phyloP scores from a whole-genome alignment of 2,329 filamentous ascomycete genomes.

The Pestalotiopsis sp. region DNA sequence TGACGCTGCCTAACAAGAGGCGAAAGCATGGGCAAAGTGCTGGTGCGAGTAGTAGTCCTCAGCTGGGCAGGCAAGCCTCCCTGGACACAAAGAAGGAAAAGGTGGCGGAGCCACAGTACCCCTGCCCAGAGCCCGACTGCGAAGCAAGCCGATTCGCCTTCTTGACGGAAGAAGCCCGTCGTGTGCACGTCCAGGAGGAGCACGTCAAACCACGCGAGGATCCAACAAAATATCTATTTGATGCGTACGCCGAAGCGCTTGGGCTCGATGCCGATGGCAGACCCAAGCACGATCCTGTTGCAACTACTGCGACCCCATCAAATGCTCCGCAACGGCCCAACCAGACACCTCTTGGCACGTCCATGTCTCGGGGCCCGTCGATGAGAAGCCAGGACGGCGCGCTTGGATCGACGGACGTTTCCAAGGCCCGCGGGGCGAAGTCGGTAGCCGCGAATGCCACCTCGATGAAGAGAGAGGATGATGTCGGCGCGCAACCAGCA shows the following conservation, averaged over 20 bases:
- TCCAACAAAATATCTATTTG: constrained; percentile 54
- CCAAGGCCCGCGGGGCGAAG: neutral
- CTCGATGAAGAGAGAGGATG: constrained; percentile 26
- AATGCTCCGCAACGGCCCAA: constrained; percentile 49
- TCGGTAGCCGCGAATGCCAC: neutral
- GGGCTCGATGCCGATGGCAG: constrained; percentile 56
- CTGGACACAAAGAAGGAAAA: constrained; percentile 44
- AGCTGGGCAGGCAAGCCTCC: constrained; percentile 49
- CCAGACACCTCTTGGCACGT: constrained; percentile 47
- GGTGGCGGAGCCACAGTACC: constrained; percentile 44
- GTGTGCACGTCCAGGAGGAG: constrained; percentile 59
- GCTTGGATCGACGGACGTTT: constrained; percentile 34
- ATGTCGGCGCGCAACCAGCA: constrained; percentile 19
- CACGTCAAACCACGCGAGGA: constrained; percentile 59
- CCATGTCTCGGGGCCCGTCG: constrained; percentile 53
- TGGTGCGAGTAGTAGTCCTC: constrained; percentile 48
- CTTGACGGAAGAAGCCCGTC: constrained; percentile 55
- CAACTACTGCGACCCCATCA: constrained; percentile 40
- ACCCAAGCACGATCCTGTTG: constrained; percentile 37
- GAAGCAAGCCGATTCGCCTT: constrained; percentile 54
- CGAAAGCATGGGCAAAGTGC: constrained; percentile 48
- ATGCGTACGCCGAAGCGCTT: constrained; percentile 50
- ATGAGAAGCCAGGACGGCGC: constrained; percentile 55
- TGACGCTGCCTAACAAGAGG: constrained; percentile 56
- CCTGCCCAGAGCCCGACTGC: constrained; percentile 59